Conservation (phyloP, 2,329 filamentous ascomycete species). For the Colletotrichum sojae region DNA sequence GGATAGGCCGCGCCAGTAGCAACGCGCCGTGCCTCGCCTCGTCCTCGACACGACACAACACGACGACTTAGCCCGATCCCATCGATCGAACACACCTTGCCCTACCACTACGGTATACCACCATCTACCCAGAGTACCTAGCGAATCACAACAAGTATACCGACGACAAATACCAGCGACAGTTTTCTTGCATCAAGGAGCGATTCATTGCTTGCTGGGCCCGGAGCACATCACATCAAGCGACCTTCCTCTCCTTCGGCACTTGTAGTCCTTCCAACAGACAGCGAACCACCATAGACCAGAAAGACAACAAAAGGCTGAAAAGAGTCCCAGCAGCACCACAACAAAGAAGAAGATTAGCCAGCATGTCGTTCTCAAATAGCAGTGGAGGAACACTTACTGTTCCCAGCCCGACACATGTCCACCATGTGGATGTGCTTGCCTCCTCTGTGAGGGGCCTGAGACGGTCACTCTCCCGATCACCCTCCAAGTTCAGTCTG, state of each 20-base stretch:
- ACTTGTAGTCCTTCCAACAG: conserved; percentile 32
- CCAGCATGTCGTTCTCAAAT: conserved; percentile 71
- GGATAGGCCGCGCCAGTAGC: conserved; percentile 7
- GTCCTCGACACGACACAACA: conserved; percentile 23
- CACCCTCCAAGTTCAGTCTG: conserved; percentile 90
- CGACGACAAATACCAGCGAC: conserved; percentile 36
- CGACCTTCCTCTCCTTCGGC: background rate
- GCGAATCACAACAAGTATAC: conserved; percentile 35
- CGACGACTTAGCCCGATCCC: background rate
- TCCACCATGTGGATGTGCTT: conserved; percentile 82
- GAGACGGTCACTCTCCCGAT: conserved; percentile 89
- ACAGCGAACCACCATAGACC: conserved; percentile 17
- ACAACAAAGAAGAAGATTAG: conserved; percentile 23
- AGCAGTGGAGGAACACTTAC: conserved; percentile 83
- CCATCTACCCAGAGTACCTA: conserved; percentile 23
- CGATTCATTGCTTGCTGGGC: conserved; percentile 31
- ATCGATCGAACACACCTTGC: conserved; percentile 20
- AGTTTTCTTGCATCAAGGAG: conserved; percentile 30
- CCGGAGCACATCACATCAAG: conserved; percentile 15
- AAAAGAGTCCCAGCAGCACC: background rate
- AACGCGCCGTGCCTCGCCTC: conserved; percentile 17
- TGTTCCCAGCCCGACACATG: conserved; percentile 87
- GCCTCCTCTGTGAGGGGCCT: conserved; percentile 86
- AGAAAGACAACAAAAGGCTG: background rate
- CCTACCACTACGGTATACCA: conserved; percentile 11